Evolutionary conservation across 2,329 filamentous ascomycete genomes (phyloP), one percentile per base, ranked within the genome.

Genomic region (Diaporthe amygdali): DNA sequence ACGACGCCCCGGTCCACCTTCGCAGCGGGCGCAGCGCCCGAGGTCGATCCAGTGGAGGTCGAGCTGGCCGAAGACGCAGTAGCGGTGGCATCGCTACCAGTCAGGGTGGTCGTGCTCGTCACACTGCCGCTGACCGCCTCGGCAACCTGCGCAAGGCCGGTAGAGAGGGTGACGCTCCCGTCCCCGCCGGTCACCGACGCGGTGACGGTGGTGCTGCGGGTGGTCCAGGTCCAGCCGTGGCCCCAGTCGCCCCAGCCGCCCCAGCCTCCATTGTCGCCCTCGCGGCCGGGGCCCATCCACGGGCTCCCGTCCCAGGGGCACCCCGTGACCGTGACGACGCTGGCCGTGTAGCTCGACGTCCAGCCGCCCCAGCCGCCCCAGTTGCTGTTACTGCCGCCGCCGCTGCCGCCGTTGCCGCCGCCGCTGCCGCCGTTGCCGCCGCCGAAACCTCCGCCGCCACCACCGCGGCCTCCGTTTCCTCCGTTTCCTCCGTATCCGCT

Each of bases 231-330:
- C 83, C 83, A 85, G 63, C 82, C 83, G 14, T 74, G 68, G 51
- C 82, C 82, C 82, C 83, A 84, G 73, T 79, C 80, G 30, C 80
- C 80, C 77, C 81, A 84, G 39, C 81, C 80, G 39, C 81, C 79
- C 75, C 81, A 81, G 44, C 81, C 81, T 47, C 78, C 78, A 56
- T 80, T 81, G 77, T 79, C 83, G 5, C 81, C 81, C 71, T 80
- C 80, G 34, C 77, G 77, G 7, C 79, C 79, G 1, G 82, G 82
- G 46, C 81, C 79, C 39, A 81, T 79, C 83, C 83, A 84, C 0
- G 81, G 80, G 37, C 79, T 81, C 3, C 81, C 82, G 73, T 78
- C 76, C 78, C 81, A 84, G 34, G 80, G 78, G 72, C 83, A 85
- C 2, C 82, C 82, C 1, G 82, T 84, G 3, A 84, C 80, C 30